Conservation (phyloP, 2,329 filamentous ascomycete genomes). For the Simplicillium aogashimaense region DNA sequence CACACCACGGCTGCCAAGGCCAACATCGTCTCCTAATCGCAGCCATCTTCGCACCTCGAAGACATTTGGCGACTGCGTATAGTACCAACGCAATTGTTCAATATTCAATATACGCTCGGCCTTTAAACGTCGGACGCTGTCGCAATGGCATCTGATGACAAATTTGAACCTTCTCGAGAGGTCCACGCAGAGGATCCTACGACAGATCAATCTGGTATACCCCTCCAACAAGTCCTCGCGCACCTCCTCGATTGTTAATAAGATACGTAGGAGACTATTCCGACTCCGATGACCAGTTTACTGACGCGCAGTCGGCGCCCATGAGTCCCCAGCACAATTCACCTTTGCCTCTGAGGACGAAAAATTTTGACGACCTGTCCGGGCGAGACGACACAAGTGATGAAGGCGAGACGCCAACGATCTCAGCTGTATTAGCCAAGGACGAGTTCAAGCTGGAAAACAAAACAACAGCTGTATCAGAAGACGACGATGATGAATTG, state of each 20-base stretch:
- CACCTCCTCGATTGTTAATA: constrained; percentile 12
- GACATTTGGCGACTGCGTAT: no score
- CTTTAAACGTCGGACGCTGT: no score
- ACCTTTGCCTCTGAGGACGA: constrained; percentile 50
- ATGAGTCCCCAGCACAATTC: constrained; percentile 32
- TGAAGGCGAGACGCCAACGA: no score
- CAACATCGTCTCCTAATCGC: constrained; percentile 16
- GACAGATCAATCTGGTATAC: no score
- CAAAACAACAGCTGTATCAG: constrained; percentile 39
- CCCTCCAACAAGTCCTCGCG: no score
- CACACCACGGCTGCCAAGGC: constrained; percentile 5
- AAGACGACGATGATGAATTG: constrained; percentile 40
- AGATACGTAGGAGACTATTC: constrained; percentile 34
- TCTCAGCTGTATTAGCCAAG: no score
- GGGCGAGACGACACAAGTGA: constrained; percentile 17
- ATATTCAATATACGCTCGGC: no score
- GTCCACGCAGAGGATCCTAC: no score
- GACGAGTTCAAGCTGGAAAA: no score
- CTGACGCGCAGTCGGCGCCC: constrained; percentile 49
- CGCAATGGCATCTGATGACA: no score
- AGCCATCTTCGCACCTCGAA: neutral
- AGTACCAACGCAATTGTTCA: no score
- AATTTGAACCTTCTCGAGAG: no score
- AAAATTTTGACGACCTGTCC: constrained; percentile 38
- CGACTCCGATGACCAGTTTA: constrained; percentile 62